Base-by-base conservation (phyloP, 2,329 filamentous ascomycete genomes). In the Botrytis elliptica region DNA sequence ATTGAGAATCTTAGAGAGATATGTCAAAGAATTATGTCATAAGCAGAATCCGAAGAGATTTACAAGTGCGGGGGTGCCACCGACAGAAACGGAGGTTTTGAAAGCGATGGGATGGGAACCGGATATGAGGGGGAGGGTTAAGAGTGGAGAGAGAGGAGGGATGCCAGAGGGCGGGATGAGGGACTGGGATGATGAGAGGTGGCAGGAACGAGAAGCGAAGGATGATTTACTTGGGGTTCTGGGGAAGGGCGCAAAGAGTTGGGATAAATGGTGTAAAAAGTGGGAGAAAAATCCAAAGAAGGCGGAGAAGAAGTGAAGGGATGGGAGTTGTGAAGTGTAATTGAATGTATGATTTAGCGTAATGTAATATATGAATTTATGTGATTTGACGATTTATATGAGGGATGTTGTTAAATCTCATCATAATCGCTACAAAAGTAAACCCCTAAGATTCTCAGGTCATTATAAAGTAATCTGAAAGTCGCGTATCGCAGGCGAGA, bases 231-330 rank as follows among this genome's bases (percentile, higher is more conserved):
- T 57, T 6, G 72, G 71, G 8, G 70, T 73, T 9, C 18, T 70
- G 65, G 69, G 73, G 46, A 75, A 64, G 40, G 75, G 65, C 1
- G 69, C 74, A 16, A 71, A 25, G 25, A 72, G 59, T 42, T 76
- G 75, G 75, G 67, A 40, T 44, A 46, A 46, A 5, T 75, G 67
- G 71, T 71, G 68, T 66, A 71, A 60, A 38, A 64, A 60, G 25
- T 74, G 69, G 57, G 74, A 76, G 71, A 76, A 75, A n/a, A 73
- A 72, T 36, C 59, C 74, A 14, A 64, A 75, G 55, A 75, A 73
- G 57, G 46, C 44, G n/a, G 60, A 36, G 18, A 71, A 33, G n/a
- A 71, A 55, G 46, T 65, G 38, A 49, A 10, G 29, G 1, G 20
- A 46, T 46, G 44, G 8, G 6, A 14, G 25, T 18, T 33, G 55